A percentile compares a stretch with the other conserved stretches of the same genome.
These are phyloP conservation scores for Stentor roeselii DNA, from an alignment of 73 alveolate species.

Conservation along the genomic window DNA sequence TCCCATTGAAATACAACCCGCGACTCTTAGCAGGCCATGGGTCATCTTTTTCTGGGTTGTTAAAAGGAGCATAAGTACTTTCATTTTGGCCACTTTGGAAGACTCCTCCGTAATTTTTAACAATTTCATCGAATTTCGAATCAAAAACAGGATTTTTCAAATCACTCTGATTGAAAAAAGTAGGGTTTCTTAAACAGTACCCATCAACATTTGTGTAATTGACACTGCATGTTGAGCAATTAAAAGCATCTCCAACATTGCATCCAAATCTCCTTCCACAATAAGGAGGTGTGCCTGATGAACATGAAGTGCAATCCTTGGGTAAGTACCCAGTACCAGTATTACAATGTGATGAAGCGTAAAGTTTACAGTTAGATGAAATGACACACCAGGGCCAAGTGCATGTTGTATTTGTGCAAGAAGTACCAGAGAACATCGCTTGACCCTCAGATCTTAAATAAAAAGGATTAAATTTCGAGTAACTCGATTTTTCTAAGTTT, in stretches of 20 bases:
- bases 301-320: not conserved
- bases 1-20: not conserved
- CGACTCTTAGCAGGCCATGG: not conserved
- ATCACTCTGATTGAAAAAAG: not conserved
- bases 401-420: too few species aligned
- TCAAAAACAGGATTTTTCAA: not conserved
- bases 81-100: not conserved
- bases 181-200: not conserved
- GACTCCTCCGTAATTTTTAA: not conserved
- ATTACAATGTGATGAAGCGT: not conserved
- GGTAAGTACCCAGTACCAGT: not conserved
- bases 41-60: not conserved
- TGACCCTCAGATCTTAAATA: too few species aligned
- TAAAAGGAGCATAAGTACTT: not conserved
- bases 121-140: not conserved
- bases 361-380: not conserved
- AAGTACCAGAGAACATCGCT: too few species aligned
- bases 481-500: too few species aligned
- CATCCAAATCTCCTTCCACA: not conserved
- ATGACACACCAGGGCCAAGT: constrained; percentile 24
- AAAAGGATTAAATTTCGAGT: too few species aligned
- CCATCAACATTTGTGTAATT: not conserved
- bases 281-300: not conserved
- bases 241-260: too few species aligned
- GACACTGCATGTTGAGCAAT: not conserved